These are phyloP conservation scores for Ilex paraguariensis DNA, from an alignment of 305 asterid genomes.

Conservation along the genomic window DNA sequence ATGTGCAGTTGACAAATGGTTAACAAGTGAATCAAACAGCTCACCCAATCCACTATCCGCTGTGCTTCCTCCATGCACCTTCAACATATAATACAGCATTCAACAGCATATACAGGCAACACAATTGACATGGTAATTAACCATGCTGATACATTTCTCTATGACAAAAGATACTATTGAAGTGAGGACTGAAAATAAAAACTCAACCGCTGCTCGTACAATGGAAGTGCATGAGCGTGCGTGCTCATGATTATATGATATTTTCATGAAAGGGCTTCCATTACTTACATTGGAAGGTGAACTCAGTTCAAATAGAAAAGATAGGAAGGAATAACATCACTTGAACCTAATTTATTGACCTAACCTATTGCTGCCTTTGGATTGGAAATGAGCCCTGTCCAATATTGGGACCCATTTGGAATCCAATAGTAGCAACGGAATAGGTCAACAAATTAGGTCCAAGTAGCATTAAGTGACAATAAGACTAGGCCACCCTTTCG, in stretches of 20 bases:
- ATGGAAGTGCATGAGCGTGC: not conserved
- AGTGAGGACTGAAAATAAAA: not conserved
- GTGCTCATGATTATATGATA: not conserved
- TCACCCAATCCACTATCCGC: conserved; percentile 85
- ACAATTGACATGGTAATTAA: not conserved
- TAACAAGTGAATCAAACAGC: conserved; percentile 68
- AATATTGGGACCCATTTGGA: too few species aligned
- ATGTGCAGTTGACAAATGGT: conserved; percentile 67
- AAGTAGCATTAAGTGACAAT: too few species aligned
- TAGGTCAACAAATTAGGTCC: too few species aligned
- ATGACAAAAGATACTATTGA: not conserved
- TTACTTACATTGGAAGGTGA: not conserved
- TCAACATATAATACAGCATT: conserved; percentile 24
- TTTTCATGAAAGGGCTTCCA: not conserved
- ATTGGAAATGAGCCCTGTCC: too few species aligned
- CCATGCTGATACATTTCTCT: not conserved
- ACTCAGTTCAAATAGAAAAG: not conserved
- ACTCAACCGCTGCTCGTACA: not conserved
- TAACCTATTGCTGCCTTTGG: too few species aligned
- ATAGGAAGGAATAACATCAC: not conserved
- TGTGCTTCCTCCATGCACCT: conserved; percentile 80
- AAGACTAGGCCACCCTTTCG: too few species aligned
- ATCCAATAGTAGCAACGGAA: too few species aligned
- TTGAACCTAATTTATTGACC: too few species aligned
- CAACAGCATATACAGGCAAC: conserved; percentile 3